Conservation (phyloP, 345 rosid species). For the Eucalyptus pauciflora region DNA sequence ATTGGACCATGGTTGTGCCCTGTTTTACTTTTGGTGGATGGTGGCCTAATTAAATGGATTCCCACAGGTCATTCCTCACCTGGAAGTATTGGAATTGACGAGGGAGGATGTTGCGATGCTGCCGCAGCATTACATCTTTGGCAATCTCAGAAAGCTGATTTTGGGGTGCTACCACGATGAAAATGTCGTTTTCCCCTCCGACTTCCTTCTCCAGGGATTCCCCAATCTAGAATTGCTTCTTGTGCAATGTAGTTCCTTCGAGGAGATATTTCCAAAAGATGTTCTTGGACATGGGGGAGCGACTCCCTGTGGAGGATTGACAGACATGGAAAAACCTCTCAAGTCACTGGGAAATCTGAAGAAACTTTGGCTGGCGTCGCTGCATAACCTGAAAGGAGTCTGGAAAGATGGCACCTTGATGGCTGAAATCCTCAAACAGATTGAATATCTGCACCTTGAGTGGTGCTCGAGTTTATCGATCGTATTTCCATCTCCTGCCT, state of each 20-base stretch:
- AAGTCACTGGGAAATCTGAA: too few relatives aligned
- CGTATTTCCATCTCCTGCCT: rapidly evolving
- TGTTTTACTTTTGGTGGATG: background rate
- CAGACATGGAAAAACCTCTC: too few relatives aligned
- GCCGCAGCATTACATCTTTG: background rate
- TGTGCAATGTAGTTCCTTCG: rapidly evolving
- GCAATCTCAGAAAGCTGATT: rapidly evolving
- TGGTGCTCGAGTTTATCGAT: too few relatives aligned
- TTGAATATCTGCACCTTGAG: rapidly evolving
- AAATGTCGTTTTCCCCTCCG: background rate
- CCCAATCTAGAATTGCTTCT: rapidly evolving
- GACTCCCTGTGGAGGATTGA: too few relatives aligned
- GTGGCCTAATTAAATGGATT: background rate
- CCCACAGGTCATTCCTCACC: background rate
- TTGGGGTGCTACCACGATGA: rapidly evolving
- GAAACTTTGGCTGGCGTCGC: rapidly evolving
- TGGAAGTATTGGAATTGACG: rapidly evolving
- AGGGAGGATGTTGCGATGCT: background rate
- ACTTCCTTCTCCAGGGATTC: background rate
- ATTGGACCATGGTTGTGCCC: rapidly evolving
- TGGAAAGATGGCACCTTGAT: too few relatives aligned
- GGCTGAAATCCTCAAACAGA: too few relatives aligned
- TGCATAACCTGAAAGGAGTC: too few relatives aligned
- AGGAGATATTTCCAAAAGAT: too few relatives aligned
- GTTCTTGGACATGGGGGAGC: too few relatives aligned